These are phyloP conservation scores for Boletellus sp. DNA, from an alignment of 768 basidiomycete genomes.

Conservation along the genomic window DNA sequence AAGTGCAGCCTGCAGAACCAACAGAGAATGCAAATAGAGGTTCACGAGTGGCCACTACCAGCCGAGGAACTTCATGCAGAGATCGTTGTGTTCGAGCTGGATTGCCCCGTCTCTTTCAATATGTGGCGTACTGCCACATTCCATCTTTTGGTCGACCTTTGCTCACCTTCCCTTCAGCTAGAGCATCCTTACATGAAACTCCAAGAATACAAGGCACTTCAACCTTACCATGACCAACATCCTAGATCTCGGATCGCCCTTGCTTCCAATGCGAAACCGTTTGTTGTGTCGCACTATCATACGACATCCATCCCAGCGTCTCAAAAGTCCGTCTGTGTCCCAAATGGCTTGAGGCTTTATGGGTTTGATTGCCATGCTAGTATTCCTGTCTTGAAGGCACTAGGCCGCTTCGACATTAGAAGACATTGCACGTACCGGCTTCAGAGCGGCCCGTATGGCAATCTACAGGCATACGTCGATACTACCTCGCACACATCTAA, in stretches of 20 bases:
- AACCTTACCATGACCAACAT: conserved; percentile 11
- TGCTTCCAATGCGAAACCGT: conserved; percentile 22
- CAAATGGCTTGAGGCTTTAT: conserved; percentile 32
- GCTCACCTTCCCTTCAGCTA: conserved; percentile 8
- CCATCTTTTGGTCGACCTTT: conserved; percentile 36
- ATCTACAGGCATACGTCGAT: conserved; percentile 36
- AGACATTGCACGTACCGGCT: conserved; percentile 33
- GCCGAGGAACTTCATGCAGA: conserved; percentile 14
- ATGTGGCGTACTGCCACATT: conserved; percentile 44
- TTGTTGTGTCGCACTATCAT: conserved; percentile 14
- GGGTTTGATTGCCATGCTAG: conserved; percentile 27
- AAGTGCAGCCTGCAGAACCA: conserved; percentile 28
- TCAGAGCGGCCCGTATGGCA: conserved; percentile 28
- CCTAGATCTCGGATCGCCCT: conserved; percentile 19
- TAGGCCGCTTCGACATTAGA: conserved; percentile 12
- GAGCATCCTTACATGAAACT: conserved; percentile 10
- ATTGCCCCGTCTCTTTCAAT: conserved; percentile 36
- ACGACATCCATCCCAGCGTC: conserved; percentile 7
- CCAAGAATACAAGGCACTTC: conserved; percentile 7
- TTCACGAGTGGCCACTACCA: conserved; percentile 50
- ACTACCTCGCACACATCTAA: conserved; percentile 42
- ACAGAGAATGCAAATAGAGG: conserved; percentile 26
- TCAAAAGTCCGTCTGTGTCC: conserved; percentile 21
- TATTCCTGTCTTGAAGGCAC: conserved; percentile 13
- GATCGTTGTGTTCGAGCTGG: conserved; percentile 40